Evolutionary conservation across 139 green algal genomes (phyloP).

Genomic region (Chlamydomonas schloesseri): DNA sequence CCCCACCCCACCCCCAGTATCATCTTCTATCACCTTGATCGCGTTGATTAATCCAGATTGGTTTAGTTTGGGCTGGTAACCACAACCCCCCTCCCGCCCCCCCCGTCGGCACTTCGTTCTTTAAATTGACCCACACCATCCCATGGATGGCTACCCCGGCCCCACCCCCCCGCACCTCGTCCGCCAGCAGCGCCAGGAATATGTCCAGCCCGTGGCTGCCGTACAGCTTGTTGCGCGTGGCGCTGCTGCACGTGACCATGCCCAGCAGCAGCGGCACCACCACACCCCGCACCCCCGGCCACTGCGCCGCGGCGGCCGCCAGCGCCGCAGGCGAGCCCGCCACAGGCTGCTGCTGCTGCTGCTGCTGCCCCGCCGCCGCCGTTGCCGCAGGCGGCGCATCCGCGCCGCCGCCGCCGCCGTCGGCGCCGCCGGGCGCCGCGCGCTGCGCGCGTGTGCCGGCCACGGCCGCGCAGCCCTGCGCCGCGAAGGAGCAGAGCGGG

Average conservation of each 20-base stretch:
- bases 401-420: neutral
- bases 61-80: too few relatives aligned
- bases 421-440: neutral
- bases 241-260: slow-evolving; percentile 69
- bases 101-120: too few relatives aligned
- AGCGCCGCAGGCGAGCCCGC: slow-evolving; percentile 1
- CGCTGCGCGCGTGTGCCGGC: neutral
- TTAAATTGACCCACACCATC: too few relatives aligned
- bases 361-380: too few relatives aligned
- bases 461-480: slow-evolving; percentile 22
- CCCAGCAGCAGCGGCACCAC: slow-evolving; percentile 79
- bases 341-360: neutral
- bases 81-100: too few relatives aligned
- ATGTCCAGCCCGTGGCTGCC: slow-evolving; percentile 71
- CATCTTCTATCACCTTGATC: too few relatives aligned
- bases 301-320: slow-evolving; percentile 25
- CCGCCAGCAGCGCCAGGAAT: slow-evolving; percentile 77
- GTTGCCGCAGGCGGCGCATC: neutral
- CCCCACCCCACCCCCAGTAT: too few relatives aligned
- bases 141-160: too few relatives aligned
- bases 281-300: slow-evolving; percentile 50
- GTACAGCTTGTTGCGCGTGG: slow-evolving; percentile 73
- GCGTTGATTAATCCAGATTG: too few relatives aligned
- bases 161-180: slow-evolving; percentile 44
- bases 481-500: slow-evolving; percentile 66